These are phyloP conservation scores for Mucor irregularis DNA, from an alignment of 371 early-diverging fungal genomes.

Conservation along the genomic window DNA sequence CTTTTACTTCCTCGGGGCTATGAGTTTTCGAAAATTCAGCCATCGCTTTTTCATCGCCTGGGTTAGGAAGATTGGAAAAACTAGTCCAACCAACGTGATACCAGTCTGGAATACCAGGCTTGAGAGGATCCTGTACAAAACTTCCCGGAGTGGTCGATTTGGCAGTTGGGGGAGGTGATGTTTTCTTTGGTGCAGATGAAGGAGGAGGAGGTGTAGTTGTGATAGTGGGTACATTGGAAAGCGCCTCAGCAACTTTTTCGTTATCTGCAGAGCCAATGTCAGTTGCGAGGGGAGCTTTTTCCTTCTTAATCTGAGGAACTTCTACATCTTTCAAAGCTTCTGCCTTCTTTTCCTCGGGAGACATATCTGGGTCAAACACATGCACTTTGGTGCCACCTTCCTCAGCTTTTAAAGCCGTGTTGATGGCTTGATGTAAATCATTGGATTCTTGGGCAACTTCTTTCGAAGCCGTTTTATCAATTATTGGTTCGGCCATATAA, in stretches of 20 bases:
- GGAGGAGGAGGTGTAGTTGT: no score
- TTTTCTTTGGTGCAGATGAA: no score
- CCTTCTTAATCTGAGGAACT: neutral
- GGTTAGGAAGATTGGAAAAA: slow-evolving; percentile 45
- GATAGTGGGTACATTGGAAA: no score
- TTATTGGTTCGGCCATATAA: slow-evolving; percentile 6
- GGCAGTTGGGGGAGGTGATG: neutral
- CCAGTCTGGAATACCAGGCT: slow-evolving; percentile 22
- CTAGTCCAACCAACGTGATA: slow-evolving; percentile 45
- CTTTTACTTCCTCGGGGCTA: slow-evolving; percentile 25
- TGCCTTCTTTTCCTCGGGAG: slow-evolving; percentile 28
- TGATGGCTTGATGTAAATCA: slow-evolving; percentile 13
- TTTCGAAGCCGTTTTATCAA: neutral
- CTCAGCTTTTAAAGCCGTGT: slow-evolving; percentile 13
- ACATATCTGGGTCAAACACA: slow-evolving; percentile 24
- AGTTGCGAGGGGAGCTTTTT: neutral
- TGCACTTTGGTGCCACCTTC: slow-evolving; percentile 16
- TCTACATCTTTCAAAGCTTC: slow-evolving; percentile 6
- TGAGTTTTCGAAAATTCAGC: slow-evolving; percentile 16
- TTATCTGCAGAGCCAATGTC: slow-evolving; percentile 4
- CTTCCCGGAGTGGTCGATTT: slow-evolving; percentile 7
- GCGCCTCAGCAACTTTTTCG: neutral
- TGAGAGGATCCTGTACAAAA: slow-evolving; percentile 5
- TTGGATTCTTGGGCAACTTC: slow-evolving; percentile 14
- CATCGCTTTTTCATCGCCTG: slow-evolving; percentile 41